These are phyloP conservation scores for Leptomonas pyrrhocoris DNA, from an alignment of 208 protist genomes.

Conservation along the genomic window DNA sequence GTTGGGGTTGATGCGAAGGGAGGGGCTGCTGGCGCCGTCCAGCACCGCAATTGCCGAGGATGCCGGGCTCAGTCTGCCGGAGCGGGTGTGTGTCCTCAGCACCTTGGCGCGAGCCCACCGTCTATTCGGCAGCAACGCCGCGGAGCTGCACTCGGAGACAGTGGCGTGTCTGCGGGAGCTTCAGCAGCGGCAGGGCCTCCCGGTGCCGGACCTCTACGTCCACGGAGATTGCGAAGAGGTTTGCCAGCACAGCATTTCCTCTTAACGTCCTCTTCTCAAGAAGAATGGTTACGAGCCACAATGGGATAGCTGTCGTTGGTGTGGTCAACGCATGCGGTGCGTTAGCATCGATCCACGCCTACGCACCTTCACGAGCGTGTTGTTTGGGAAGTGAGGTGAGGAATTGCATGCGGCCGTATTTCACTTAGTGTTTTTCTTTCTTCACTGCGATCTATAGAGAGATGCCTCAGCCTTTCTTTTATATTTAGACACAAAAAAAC, in stretches of 20 bases:
- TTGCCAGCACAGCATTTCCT: background rate
- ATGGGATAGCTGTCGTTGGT: too few relatives aligned
- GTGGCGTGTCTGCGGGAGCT: slow-evolving; percentile 10
- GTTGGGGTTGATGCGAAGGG: slow-evolving; percentile 13
- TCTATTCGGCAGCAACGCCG: background rate
- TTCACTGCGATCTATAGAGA: too few relatives aligned
- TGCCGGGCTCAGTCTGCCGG: slow-evolving; percentile 5
- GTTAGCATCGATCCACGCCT: too few relatives aligned
- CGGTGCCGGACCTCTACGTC: slow-evolving; percentile 18
- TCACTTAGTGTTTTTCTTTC: too few relatives aligned
- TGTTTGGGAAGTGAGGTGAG: too few relatives aligned
- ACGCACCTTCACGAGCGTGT: too few relatives aligned
- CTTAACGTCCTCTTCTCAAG: too few relatives aligned
- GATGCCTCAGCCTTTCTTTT: too few relatives aligned
- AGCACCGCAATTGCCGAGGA: background rate
- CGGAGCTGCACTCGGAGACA: slow-evolving; percentile 7
- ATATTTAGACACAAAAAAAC: too few relatives aligned
- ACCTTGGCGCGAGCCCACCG: slow-evolving; percentile 13
- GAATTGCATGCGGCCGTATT: too few relatives aligned
- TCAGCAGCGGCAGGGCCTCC: slow-evolving; percentile 2
- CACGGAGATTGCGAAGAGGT: slow-evolving; percentile 31
- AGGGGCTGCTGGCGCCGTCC: slow-evolving; percentile 7
- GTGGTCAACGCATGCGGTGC: too few relatives aligned
- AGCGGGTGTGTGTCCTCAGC: slow-evolving; percentile 26
- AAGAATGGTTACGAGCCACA: too few relatives aligned